A percentile compares a stretch with the other conserved stretches of the same genome.
phyloP scores from a whole-genome alignment of 2,329 filamentous ascomycete genomes.

The Blastomyces silverae region DNA sequence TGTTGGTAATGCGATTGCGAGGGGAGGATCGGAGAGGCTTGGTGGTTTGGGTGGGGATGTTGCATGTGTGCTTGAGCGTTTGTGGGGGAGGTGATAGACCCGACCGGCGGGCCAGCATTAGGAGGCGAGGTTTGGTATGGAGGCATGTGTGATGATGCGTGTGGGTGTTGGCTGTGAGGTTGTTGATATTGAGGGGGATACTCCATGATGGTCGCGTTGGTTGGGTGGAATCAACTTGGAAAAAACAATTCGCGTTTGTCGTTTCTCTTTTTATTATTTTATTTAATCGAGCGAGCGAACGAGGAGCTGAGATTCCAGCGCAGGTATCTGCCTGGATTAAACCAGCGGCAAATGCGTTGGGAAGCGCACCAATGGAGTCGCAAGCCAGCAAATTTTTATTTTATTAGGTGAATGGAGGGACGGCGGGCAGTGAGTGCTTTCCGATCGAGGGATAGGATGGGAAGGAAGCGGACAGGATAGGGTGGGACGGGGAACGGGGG shows the following conservation, averaged over 20 bases:
- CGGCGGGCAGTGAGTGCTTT: conserved; percentile 1
- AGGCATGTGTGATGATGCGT: conserved; percentile 52
- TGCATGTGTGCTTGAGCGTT: conserved; percentile 62
- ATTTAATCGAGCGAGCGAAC: conserved; percentile 9
- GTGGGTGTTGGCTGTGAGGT: conserved; percentile 55
- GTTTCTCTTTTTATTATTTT: conserved; percentile 3
- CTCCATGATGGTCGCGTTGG: conserved; percentile 50
- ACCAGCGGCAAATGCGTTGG: conserved; percentile 13
- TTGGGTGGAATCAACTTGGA: background rate
- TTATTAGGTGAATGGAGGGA: background rate
- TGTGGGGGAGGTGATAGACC: conserved; percentile 63
- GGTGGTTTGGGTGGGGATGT: conserved; percentile 51
- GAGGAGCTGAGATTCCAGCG: conserved; percentile 13
- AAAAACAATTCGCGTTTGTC: background rate
- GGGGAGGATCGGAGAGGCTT: conserved; percentile 73
- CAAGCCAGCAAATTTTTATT: background rate
- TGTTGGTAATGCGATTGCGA: conserved; percentile 65
- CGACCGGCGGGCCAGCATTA: conserved; percentile 40
- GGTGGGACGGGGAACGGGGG: background rate
- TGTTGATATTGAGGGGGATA: conserved; percentile 67
- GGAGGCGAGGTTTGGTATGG: conserved; percentile 58
- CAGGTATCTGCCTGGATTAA: conserved; percentile 10
- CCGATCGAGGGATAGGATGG: conserved; percentile 20
- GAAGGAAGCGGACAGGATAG: conserved; percentile 15
- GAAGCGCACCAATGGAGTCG: conserved; percentile 13